Evolutionary conservation across 208 protist species (phyloP), one percentile per base, ranked within the genome.

Genomic region (Crithidia acanthocephali): DNA sequence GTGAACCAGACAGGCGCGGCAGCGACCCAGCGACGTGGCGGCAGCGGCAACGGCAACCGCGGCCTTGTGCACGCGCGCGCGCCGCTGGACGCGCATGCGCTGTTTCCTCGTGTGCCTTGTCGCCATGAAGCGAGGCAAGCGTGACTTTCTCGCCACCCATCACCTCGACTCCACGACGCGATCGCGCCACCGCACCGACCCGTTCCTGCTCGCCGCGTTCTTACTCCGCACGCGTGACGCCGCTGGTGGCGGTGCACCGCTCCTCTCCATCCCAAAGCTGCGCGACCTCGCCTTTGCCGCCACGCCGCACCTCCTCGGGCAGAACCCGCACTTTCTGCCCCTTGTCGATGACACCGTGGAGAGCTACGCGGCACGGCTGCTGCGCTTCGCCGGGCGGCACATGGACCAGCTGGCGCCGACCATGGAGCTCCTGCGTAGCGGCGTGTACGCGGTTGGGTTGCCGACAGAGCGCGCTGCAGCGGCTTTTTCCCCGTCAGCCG

Each of bases 191-290:
- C 62, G 76, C 57, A 79, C 72, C 25, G 88, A 94, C 28, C 72
- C 88, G 0, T 86, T 91, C 52, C 62, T 91, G 0, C 57, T 94
- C 25, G 73, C 83, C 50, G 68, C 75, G 4, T 81, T 74, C 42
- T 64, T 89, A 13, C 52, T 93, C 20, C 45, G 50, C 25, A 25
- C 53, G 2, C 59, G 55, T 1, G 47, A 80, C 35, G 35, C n/a
- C 0, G 64, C 44, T 16, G 64, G 48, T 2, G 50, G 59, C 5
- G 59, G 59, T 5, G 59, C 66, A n/a, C 67, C 65, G 20, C 33
- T 71, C 27, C 51, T 90, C n/a, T 79, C 77, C 23, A 55, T 90
- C 16, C 33, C 44, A 1, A 74, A 74, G 47, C 70, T 90, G 35
- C 80, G 79, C 25, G 55, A 72, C 2, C 30, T 74, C 0, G 68